These are phyloP conservation scores for Chrysochromulina parva DNA, from an alignment of 78 protist species.

Conservation along the genomic window DNA sequence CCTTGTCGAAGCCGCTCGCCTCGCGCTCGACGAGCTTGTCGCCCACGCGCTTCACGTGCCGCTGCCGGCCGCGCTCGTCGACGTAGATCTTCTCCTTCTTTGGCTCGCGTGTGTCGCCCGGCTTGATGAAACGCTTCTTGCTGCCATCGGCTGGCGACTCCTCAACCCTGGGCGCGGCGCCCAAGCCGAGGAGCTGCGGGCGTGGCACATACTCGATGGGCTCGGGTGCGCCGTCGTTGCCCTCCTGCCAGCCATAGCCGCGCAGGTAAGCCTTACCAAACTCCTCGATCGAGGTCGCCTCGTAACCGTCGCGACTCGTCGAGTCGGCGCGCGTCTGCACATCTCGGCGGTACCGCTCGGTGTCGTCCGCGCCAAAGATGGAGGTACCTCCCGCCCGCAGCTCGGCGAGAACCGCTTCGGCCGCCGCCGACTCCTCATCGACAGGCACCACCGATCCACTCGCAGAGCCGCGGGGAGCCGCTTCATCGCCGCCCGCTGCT, in stretches of 20 bases:
- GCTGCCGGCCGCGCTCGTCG: slow-evolving; percentile 29
- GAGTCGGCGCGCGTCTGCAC: neutral
- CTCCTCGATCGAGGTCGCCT: slow-evolving; percentile 44
- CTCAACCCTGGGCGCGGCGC: neutral
- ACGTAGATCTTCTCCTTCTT: neutral
- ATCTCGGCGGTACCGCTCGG: neutral
- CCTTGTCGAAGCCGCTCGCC: neutral
- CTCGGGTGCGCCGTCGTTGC: slow-evolving; percentile 23
- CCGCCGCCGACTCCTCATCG: neutral
- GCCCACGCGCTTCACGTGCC: slow-evolving; percentile 24
- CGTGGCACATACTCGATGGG: slow-evolving; percentile 38
- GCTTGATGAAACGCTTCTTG: slow-evolving; percentile 3
- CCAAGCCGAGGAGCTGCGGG: slow-evolving; percentile 23
- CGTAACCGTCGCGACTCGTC: neutral
- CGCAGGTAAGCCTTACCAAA: slow-evolving; percentile 61
- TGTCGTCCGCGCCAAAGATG: neutral
- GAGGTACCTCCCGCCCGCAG: neutral
- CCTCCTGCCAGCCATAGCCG: slow-evolving; percentile 59
- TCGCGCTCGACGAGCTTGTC: slow-evolving; percentile 12
- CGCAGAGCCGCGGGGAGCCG: no score
- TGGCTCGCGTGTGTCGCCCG: slow-evolving; percentile 43
- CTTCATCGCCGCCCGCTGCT: no score
- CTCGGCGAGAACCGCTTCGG: neutral
- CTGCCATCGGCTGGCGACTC: neutral
- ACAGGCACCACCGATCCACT: no score